A percentile compares a stretch with the other conserved stretches of the same genome.
Conservation (phyloP, 2,329 filamentous ascomycete species). For the Remersonia thermophila region DNA sequence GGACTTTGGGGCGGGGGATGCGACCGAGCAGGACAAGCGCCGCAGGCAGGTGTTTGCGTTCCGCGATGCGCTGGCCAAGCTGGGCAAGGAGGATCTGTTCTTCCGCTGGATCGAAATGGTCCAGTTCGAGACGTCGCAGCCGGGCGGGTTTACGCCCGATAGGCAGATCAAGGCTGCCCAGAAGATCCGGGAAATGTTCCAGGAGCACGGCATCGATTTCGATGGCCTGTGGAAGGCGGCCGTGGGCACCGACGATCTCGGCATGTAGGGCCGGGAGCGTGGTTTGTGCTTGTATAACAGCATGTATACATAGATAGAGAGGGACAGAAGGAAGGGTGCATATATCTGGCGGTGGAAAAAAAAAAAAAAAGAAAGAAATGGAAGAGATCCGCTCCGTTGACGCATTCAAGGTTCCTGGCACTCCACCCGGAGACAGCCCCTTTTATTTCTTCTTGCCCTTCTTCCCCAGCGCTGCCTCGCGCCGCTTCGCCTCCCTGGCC, state of each 20-base stretch:
- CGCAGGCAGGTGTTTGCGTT: slow-evolving; percentile 69
- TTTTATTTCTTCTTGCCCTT: slow-evolving; percentile 29
- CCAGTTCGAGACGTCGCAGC: slow-evolving; percentile 70
- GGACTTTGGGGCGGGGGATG: slow-evolving; percentile 38
- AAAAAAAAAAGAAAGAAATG: too few species aligned
- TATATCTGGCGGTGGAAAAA: too few species aligned
- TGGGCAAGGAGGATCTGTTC: slow-evolving; percentile 82
- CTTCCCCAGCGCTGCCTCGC: slow-evolving; percentile 39
- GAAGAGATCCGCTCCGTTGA: too few species aligned
- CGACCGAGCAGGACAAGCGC: slow-evolving; percentile 46
- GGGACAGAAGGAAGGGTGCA: too few species aligned
- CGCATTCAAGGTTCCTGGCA: too few species aligned
- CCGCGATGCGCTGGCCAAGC: slow-evolving; percentile 57
- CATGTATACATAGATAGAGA: too few species aligned
- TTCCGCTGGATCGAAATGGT: slow-evolving; percentile 89
- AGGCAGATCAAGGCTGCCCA: slow-evolving; percentile 59
- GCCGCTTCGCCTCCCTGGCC: slow-evolving; percentile 42
- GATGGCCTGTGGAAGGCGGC: slow-evolving; percentile 63
- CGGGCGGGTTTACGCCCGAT: slow-evolving; percentile 66
- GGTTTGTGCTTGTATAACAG: slow-evolving; percentile 4
- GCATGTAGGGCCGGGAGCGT: too few species aligned
- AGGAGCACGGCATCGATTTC: slow-evolving; percentile 66
- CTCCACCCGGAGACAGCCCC: too few species aligned
- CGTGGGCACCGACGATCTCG: slow-evolving; percentile 30
- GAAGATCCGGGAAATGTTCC: slow-evolving; percentile 66